phyloP scores from a whole-genome alignment of 352 stramenopile species.

The Hyaloperonospora brassicae region DNA sequence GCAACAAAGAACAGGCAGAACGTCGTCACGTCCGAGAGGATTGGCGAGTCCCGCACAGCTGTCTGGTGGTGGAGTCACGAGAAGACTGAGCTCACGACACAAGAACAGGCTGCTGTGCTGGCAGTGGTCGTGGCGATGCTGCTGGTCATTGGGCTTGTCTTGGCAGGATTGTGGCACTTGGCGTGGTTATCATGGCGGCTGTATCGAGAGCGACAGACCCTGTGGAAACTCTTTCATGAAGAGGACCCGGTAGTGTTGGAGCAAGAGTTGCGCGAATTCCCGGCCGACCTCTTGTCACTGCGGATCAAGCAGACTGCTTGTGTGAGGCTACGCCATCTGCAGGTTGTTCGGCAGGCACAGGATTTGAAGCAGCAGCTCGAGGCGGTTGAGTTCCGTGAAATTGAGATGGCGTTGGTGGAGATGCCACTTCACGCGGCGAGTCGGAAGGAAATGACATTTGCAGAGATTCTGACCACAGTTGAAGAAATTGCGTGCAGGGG shows the following conservation, averaged over 20 bases:
- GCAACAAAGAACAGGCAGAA: conserved; percentile 10
- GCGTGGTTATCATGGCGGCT: conserved; percentile 35
- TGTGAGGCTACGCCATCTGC: conserved; percentile 39
- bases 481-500: conserved; percentile 48
- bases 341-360: conserved; percentile 29
- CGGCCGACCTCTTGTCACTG: conserved; percentile 26
- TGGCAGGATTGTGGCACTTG: conserved; percentile 16
- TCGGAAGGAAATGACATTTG: conserved; percentile 54
- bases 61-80: conserved; percentile 40
- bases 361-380: conserved; percentile 30
- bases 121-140: conserved; percentile 42
- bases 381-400: conserved; percentile 35
- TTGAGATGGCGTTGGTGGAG: conserved; percentile 30
- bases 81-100: conserved; percentile 42
- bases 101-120: conserved; percentile 56
- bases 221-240: conserved; percentile 37
- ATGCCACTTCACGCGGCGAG: conserved; percentile 27
- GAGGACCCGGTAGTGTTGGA: conserved; percentile 21
- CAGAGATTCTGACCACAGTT: conserved; percentile 42
- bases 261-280: conserved; percentile 28
- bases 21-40: conserved; percentile 10
- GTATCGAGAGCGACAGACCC: conserved; percentile 33
- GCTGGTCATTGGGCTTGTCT: conserved; percentile 19
- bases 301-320: conserved; percentile 42
- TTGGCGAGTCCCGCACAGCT: conserved; percentile 23